Evolutionary conservation across 164 flowering plant genomes (phyloP), one percentile per base, ranked within the genome.

Genomic region (Taxillus chinensis): DNA sequence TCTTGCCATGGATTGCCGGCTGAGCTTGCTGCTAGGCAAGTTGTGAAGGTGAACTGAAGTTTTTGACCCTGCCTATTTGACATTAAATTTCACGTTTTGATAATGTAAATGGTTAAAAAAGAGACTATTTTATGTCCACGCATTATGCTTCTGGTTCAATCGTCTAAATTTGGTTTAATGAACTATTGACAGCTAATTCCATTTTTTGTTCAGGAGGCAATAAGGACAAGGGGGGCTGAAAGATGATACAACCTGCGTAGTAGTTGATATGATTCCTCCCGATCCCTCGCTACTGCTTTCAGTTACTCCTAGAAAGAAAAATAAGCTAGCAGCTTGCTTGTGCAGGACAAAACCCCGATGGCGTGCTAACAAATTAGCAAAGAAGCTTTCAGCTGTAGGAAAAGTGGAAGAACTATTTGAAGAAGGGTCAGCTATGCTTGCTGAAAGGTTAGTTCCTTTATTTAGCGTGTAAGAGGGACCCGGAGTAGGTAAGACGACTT

Each of bases 381-480:
- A 81, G 65, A 87, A 82, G 75, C 78, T 87, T 41, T 82, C 95
- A 11, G 78, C 89, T 63, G 76, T 87, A 5, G 84, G 86, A 48
- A 76, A 81, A 4, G 95, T 87, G 52, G 97, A 90, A 72, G 97
- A 90, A 65, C 74, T 90, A 37, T 90, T 86, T 70, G 97, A 90
- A 77, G 97, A 87, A 73, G 97, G 97, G 41, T 90, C 97, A 3
- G 97, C 92, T 39, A 87, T 90, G 89, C 91, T 90, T 59, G 87
- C 95, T 48, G 97, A 90, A 73, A 87, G 97, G 95, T 86, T 45
- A 60, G 79, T 60, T 8, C 5, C 59, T 38, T 37, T 15, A 39
- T 59, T 46, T 27, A 27, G 27, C 27, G 27, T 27, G 27, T 27
- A 27, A 27, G 2, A 27, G 27, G 27, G 27, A 27, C 27, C 27